Conservation (phyloP, 331 rosid genomes). For the Acacia concinna region DNA sequence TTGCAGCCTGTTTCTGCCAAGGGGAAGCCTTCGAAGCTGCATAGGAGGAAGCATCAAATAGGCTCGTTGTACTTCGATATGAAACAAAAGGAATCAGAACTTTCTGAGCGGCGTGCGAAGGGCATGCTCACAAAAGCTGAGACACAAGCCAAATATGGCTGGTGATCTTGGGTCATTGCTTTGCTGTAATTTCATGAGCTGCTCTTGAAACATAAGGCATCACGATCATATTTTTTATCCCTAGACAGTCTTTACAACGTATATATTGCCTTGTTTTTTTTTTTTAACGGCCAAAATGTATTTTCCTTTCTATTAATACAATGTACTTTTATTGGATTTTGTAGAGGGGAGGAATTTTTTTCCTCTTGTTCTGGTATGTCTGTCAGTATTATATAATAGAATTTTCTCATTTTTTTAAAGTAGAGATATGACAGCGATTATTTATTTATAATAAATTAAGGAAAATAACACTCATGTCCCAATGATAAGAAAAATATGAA, state of each 20-base stretch:
- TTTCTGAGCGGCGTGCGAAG: slow-evolving; percentile 76
- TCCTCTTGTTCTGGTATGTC: neutral
- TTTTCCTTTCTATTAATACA: neutral
- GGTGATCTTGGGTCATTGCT: slow-evolving; percentile 51
- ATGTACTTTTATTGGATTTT: neutral
- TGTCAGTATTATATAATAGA: neutral
- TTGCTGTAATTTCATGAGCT: neutral
- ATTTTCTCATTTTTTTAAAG: neutral
- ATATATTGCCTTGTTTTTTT: neutral
- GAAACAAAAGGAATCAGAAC: slow-evolving; percentile 90
- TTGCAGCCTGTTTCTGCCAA: slow-evolving; percentile 28
- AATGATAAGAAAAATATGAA: too few relatives aligned
- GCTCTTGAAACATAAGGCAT: neutral
- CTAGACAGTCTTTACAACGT: neutral
- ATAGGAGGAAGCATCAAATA: slow-evolving; percentile 96
- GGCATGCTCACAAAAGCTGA: slow-evolving; percentile 96
- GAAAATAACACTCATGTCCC: too few relatives aligned
- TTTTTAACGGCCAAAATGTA: neutral
- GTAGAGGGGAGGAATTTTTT: too few relatives aligned
- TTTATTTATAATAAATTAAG: too few relatives aligned
- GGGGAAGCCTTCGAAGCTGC: slow-evolving; percentile 88
- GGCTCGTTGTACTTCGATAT: slow-evolving; percentile 73
- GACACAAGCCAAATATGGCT: slow-evolving; percentile 95
- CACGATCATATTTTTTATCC: neutral
- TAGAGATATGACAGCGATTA: neutral